Percentiles rank a stretch among this genome's conserved stretches.
These are phyloP conservation scores for Cercophora newfieldiana DNA, from an alignment of 495 filamentous ascomycete species.

Conservation along the genomic window DNA sequence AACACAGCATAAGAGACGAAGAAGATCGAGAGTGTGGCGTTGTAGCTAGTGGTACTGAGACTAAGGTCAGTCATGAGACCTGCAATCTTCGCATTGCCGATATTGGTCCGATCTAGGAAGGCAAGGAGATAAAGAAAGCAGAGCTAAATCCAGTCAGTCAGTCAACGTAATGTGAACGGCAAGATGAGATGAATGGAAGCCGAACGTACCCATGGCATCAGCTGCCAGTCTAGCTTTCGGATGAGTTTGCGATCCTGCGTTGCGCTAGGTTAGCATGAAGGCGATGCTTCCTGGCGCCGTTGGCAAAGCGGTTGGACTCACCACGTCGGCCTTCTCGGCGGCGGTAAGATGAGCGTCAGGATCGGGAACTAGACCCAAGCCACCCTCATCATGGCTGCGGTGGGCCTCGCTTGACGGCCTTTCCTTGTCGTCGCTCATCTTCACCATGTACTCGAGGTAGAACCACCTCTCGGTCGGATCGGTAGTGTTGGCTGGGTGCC, in stretches of 20 bases:
- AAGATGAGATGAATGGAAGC: background rate
- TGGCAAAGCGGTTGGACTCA: too few relatives aligned
- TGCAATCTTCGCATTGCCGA: constrained; percentile 87
- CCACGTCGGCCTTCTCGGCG: constrained; percentile 66
- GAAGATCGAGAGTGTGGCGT: constrained; percentile 78
- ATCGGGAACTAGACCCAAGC: constrained; percentile 42
- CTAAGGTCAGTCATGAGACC: constrained; percentile 64
- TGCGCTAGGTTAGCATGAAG: constrained; percentile 8
- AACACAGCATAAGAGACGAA: constrained; percentile 89
- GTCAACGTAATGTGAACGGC: background rate
- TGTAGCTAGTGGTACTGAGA: constrained; percentile 63
- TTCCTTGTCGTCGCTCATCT: constrained; percentile 32
- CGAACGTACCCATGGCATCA: constrained; percentile 68
- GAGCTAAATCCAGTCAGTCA: constrained; percentile 44
- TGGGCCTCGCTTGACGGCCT: constrained; percentile 34
- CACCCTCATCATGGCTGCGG: constrained; percentile 29
- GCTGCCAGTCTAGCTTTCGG: constrained; percentile 66
- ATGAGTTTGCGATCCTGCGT: constrained; percentile 66
- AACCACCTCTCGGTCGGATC: constrained; percentile 9
- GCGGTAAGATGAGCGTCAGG: constrained; percentile 68
- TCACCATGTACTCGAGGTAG: constrained; percentile 23
- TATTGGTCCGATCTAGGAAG: constrained; percentile 81
- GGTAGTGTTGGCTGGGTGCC: constrained; percentile 4
- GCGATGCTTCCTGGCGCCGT: background rate
- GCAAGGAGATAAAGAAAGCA: constrained; percentile 81